These are phyloP conservation scores for Bolboschoenus planiculmis DNA, from an alignment of 176 grass and related monocot species.

Conservation along the genomic window DNA sequence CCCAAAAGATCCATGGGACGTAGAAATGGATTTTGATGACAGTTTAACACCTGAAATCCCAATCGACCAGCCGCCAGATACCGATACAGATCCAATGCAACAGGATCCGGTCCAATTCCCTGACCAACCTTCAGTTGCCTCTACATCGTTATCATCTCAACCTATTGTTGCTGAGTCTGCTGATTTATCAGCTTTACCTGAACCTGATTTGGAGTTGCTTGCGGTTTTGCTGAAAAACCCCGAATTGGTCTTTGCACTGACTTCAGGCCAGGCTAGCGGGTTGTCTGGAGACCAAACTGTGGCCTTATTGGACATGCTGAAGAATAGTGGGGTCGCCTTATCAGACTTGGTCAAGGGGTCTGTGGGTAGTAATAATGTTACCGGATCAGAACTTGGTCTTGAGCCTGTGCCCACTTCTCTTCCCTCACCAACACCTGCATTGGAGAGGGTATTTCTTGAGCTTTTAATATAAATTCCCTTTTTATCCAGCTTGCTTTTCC, in stretches of 20 bases:
- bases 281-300: constrained; percentile 56
- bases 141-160: constrained; percentile 29
- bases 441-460: constrained; percentile 42
- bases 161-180: constrained; percentile 22
- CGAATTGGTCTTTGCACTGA: constrained; percentile 85
- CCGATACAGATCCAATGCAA: constrained; percentile 43
- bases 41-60: constrained; percentile 81
- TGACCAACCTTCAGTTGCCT: constrained; percentile 1
- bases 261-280: constrained; percentile 41
- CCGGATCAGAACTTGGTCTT: constrained; percentile 18
- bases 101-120: neutral
- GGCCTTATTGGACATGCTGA: constrained; percentile 77
- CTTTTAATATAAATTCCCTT: constrained; percentile 8
- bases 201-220: constrained; percentile 81
- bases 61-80: constrained; percentile 64
- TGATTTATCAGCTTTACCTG: constrained; percentile 2
- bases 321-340: constrained; percentile 63
- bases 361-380: constrained; percentile 11
- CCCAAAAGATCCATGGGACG: constrained; percentile 85
- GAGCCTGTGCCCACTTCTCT: constrained; percentile 54
- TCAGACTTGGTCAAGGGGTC: constrained; percentile 45
- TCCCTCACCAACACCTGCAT: constrained; percentile 81
- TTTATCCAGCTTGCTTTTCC: neutral
- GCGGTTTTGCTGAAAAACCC: constrained; percentile 90
- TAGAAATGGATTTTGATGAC: constrained; percentile 91